phyloP scores from a whole-genome alignment of 768 basidiomycete genomes.

The Mycena vitilis region DNA sequence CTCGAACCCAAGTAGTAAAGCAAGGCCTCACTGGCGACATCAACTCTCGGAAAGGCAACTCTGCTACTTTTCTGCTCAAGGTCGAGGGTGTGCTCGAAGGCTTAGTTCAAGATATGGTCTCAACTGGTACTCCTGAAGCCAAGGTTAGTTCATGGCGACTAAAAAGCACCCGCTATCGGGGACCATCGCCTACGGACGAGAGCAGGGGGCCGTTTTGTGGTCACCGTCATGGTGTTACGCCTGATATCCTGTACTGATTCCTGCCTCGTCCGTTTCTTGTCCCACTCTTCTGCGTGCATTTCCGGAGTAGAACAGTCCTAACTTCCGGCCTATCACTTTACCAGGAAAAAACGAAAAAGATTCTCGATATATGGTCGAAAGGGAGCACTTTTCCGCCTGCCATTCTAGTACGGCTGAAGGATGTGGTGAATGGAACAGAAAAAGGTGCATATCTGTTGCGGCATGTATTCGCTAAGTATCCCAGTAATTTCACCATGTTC shows the following conservation, averaged over 20 bases:
- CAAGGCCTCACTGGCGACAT: conserved; percentile 67
- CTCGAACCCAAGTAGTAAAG: conserved; percentile 75
- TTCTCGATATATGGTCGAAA: conserved; percentile 98
- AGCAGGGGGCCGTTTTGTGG: neutral
- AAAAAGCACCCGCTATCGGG: conserved; percentile 20
- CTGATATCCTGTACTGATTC: neutral
- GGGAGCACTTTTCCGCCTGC: conserved; percentile 86
- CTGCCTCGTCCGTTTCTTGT: conserved; percentile 24
- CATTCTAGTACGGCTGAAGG: conserved; percentile 78
- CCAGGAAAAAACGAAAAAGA: conserved; percentile 97
- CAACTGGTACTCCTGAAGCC: conserved; percentile 72
- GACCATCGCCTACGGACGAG: neutral
- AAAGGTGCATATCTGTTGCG: conserved; percentile 89
- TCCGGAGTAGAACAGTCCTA: conserved; percentile 53
- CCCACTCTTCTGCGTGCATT: conserved; percentile 42
- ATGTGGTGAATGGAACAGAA: conserved; percentile 74
- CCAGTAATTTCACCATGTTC: conserved; percentile 73
- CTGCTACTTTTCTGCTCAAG: conserved; percentile 88
- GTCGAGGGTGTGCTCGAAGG: conserved; percentile 92
- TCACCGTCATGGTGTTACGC: neutral
- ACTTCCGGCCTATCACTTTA: conserved; percentile 47
- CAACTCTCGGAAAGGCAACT: conserved; percentile 70
- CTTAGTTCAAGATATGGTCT: conserved; percentile 86
- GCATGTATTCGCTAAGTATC: conserved; percentile 86
- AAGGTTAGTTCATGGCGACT: conserved; percentile 77